Evolutionary conservation across 1,284 basidiomycete species (phyloP), one percentile per base, ranked within the genome.

Genomic region (Tausonia pullulans): DNA sequence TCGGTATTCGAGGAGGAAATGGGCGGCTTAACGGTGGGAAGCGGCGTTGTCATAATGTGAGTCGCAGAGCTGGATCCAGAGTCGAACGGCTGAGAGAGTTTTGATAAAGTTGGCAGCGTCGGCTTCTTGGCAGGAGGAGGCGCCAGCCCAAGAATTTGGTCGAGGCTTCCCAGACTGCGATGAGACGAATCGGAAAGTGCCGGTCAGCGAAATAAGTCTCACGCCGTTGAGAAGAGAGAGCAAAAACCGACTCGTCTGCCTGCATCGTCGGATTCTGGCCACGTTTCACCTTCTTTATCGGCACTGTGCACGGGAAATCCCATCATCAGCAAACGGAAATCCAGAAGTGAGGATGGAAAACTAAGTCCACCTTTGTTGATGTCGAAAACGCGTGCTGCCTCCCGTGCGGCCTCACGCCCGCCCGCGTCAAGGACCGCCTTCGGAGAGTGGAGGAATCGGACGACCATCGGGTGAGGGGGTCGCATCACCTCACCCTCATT

Each of bases 381-480:
- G 3, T 62, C 60, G 7, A 65, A 14, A 10, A 49, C 49, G 27
- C 27, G 27, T 8, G 61, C 55, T 4, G 44, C 39, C 13, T 44
- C 44, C 14, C 44, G 54, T 16, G 44, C 27, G 11, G 55, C 64
- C 4, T 44, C 10, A 9, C 41, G 46, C 27, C 41, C 44, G 39
- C 43, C 46, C 45, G 49, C 49, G 10, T 58, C 43, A 4, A 45
- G 40, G 5, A 58, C 10, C 13, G 58, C 44, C 10, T 48, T 27
- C 3, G 64, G 64, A 8, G 53, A 55, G 53, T 3, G 87, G 87
- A 0, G 88, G 87, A 1, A 96, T 79, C 0, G 90, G 88, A 63
- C 88, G 79, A 2, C 78, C 79, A n/a, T 80, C 76, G 8, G 93
- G 78, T 27, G 27, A 27, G 27, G 27, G 27, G 27, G 27, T 27